phyloP scores from a whole-genome alignment of 2,329 filamentous ascomycete species.

The Cordyceps tenuipes region DNA sequence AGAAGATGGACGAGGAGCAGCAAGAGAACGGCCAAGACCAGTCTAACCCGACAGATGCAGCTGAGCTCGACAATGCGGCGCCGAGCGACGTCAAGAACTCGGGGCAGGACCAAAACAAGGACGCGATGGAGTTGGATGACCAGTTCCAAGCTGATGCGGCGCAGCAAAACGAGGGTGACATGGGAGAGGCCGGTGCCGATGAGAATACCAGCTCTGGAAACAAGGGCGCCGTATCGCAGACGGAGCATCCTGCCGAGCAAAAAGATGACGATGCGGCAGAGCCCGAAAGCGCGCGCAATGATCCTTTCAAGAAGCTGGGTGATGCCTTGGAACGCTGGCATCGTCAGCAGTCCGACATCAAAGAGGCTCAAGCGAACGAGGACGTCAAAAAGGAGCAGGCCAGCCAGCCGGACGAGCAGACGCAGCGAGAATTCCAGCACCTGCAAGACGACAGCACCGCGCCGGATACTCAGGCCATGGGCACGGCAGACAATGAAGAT shows the following conservation, averaged over 20 bases:
- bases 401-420: conserved; percentile 57
- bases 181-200: conserved; percentile 56
- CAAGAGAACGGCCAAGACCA: conserved; percentile 38
- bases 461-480: conserved; percentile 85
- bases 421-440: conserved; percentile 85
- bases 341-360: conserved; percentile 76
- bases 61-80: conserved; percentile 53
- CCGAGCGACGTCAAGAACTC: conserved; percentile 56
- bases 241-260: conserved; percentile 39
- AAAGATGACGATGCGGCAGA: conserved; percentile 36
- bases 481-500: conserved; percentile 80
- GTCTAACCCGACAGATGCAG: conserved; percentile 14
- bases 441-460: conserved; percentile 73
- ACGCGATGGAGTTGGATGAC: conserved; percentile 54
- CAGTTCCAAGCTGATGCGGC: conserved; percentile 51
- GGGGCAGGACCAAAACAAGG: conserved; percentile 57
- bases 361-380: conserved; percentile 42
- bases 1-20: conserved; percentile 23
- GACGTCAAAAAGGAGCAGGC: conserved; percentile 36
- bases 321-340: conserved; percentile 92
- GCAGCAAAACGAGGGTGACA: conserved; percentile 57
- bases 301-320: conserved; percentile 90
- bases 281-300: conserved; percentile 35
- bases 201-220: conserved; percentile 56
- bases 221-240: conserved; percentile 46